Conservation (phyloP, 139 green algal species). For the Zygnema circumcarinatum region DNA sequence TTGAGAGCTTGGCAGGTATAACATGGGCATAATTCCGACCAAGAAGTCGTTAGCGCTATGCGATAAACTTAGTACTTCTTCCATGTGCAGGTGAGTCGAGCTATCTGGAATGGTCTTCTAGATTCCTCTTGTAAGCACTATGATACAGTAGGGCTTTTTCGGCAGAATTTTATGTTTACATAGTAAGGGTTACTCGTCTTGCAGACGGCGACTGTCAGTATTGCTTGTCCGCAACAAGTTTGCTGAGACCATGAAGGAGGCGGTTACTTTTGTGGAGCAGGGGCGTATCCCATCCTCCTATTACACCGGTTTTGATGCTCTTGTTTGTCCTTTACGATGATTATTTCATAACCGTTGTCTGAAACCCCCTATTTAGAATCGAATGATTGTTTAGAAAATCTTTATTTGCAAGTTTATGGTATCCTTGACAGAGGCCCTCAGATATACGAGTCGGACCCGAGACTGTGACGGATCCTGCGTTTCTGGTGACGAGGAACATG, state of each 20-base stretch:
- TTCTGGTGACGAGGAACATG: slow-evolving; percentile 86
- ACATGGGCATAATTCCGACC: slow-evolving; percentile 88
- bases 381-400: neutral
- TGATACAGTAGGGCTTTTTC: no score
- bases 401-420: no score
- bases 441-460: slow-evolving; percentile 85
- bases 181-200: no score
- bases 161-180: no score
- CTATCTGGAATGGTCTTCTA: no score
- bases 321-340: neutral
- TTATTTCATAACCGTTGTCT: neutral
- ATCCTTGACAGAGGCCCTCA: no score
- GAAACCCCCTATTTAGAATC: neutral
- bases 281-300: slow-evolving; percentile 56
- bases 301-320: no score
- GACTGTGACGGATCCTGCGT: slow-evolving; percentile 89
- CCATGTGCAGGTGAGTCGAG: slow-evolving; percentile 80
- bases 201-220: slow-evolving; percentile 84
- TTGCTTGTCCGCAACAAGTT: slow-evolving; percentile 95
- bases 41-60: slow-evolving; percentile 93
- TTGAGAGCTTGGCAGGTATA: slow-evolving; percentile 74
- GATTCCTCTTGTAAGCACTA: no score
- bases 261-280: slow-evolving; percentile 94
- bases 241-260: slow-evolving; percentile 89
- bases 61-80: slow-evolving; percentile 87